A percentile compares a stretch with the other conserved stretches of the same genome.
These are phyloP conservation scores for Solanum neorickii DNA, from an alignment of 257 asterid species.

Conservation along the genomic window DNA sequence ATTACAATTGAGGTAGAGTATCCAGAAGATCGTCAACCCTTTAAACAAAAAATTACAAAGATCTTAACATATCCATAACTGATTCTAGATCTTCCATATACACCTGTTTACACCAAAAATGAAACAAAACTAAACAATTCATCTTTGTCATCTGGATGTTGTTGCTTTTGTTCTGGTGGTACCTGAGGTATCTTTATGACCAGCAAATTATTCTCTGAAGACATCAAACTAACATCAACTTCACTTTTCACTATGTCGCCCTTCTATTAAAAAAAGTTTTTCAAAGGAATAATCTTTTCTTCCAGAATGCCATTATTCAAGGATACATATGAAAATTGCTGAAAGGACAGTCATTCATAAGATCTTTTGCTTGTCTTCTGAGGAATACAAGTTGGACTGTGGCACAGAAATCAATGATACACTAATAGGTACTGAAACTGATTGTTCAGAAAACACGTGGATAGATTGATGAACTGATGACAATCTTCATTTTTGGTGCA, in stretches of 20 bases:
- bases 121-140: too few species aligned
- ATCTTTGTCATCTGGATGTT: too few species aligned
- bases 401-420: not conserved
- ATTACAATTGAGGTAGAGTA: too few species aligned
- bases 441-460: not conserved
- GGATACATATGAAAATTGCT: not conserved
- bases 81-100: too few species aligned
- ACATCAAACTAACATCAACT: not conserved
- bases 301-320: not conserved
- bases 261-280: not conserved
- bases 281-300: not conserved
- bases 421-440: not conserved
- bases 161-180: too few species aligned
- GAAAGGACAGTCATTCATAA: not conserved
- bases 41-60: too few species aligned
- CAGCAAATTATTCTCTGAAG: not conserved
- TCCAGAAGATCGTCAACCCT: too few species aligned
- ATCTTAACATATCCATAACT: too few species aligned
- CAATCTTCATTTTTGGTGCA: not conserved
- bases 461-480: not conserved
- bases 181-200: not conserved
- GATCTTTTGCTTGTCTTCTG: not conserved
- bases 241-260: not conserved
- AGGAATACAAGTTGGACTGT: not conserved
- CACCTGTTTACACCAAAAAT: too few species aligned